Percentiles rank a stretch among this genome's conserved stretches.
These are phyloP conservation scores for Salisapilia sapeloensis DNA, from an alignment of 352 stramenopile species.

Conservation along the genomic window DNA sequence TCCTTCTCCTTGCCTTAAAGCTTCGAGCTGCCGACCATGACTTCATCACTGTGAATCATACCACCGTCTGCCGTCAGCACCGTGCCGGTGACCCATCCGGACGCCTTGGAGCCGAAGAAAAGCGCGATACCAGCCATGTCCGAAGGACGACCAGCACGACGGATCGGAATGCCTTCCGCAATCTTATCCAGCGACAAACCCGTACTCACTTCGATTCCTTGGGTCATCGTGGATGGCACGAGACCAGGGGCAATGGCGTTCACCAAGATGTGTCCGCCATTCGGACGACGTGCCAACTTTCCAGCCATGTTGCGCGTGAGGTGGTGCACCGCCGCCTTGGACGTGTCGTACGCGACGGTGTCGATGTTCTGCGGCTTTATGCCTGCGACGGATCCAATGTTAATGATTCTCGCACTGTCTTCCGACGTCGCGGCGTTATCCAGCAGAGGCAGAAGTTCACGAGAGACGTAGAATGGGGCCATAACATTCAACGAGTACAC, in stretches of 20 bases:
- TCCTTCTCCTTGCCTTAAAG: no score
- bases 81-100: constrained; percentile 83
- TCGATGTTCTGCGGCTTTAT: constrained; percentile 74
- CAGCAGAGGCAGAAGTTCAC: constrained; percentile 82
- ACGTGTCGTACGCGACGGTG: constrained; percentile 89
- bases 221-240: constrained; percentile 82
- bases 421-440: constrained; percentile 31
- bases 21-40: constrained; percentile 17
- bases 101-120: constrained; percentile 82
- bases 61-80: constrained; percentile 87
- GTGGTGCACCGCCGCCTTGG: constrained; percentile 90
- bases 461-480: constrained; percentile 85
- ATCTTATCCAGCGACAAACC: constrained; percentile 39
- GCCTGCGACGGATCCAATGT: constrained; percentile 52
- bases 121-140: constrained; percentile 89
- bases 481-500: constrained; percentile 92
- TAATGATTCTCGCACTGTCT: constrained; percentile 47
- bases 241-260: constrained; percentile 90
- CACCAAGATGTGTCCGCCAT: constrained; percentile 85
- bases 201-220: constrained; percentile 41
- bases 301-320: constrained; percentile 83
- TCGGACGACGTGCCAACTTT: constrained; percentile 73
- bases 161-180: constrained; percentile 51
- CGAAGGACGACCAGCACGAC: constrained; percentile 63
- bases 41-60: constrained; percentile 26